A percentile compares a stretch with the other conserved stretches of the same genome.
These are phyloP conservation scores for Chaetothyriales sp. DNA, from an alignment of 2,329 filamentous ascomycete species.

Conservation along the genomic window DNA sequence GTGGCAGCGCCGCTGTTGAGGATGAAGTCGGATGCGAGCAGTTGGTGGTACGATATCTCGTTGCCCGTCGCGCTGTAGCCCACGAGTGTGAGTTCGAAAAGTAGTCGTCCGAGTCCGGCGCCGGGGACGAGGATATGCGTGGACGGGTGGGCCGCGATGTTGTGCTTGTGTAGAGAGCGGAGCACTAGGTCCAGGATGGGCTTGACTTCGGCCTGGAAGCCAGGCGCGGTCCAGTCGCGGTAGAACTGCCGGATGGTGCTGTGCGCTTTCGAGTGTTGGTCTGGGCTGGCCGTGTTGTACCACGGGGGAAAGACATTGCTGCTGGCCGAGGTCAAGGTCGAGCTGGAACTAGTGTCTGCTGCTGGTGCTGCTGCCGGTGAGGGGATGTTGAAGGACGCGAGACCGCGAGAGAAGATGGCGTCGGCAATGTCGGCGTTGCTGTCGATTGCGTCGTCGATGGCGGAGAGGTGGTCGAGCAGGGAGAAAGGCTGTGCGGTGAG, in stretches of 20 bases:
- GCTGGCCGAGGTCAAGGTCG: conserved; percentile 25
- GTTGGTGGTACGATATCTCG: conserved; percentile 91
- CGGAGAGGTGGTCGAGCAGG: conserved; percentile 62
- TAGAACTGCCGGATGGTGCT: conserved; percentile 90
- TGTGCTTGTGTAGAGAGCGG: conserved; percentile 43
- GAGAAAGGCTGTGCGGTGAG: conserved; percentile 71
- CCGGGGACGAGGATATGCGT: conserved; percentile 64
- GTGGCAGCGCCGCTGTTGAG: conserved; percentile 41
- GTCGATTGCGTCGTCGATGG: conserved; percentile 78
- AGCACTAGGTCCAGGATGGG: conserved; percentile 66
- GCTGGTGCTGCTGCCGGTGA: conserved; percentile 4
- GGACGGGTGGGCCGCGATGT: conserved; percentile 12
- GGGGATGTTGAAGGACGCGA: conserved; percentile 23
- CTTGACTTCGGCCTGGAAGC: conserved; percentile 52
- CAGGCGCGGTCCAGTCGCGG: conserved; percentile 81
- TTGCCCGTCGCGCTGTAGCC: conserved; percentile 77
- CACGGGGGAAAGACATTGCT: conserved; percentile 41
- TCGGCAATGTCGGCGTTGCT: conserved; percentile 71
- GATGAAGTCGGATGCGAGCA: conserved; percentile 62
- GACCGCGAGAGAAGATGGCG: conserved; percentile 57
- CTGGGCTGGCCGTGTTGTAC: conserved; percentile 54
- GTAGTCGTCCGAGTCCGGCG: conserved; percentile 72
- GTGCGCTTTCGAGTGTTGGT: conserved; percentile 78
- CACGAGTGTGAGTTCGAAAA: conserved; percentile 66
- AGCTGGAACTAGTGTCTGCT: conserved; percentile 39